Evolutionary conservation across 2,329 filamentous ascomycete species (phyloP).

Genomic region (Colletotrichum somersetense): DNA sequence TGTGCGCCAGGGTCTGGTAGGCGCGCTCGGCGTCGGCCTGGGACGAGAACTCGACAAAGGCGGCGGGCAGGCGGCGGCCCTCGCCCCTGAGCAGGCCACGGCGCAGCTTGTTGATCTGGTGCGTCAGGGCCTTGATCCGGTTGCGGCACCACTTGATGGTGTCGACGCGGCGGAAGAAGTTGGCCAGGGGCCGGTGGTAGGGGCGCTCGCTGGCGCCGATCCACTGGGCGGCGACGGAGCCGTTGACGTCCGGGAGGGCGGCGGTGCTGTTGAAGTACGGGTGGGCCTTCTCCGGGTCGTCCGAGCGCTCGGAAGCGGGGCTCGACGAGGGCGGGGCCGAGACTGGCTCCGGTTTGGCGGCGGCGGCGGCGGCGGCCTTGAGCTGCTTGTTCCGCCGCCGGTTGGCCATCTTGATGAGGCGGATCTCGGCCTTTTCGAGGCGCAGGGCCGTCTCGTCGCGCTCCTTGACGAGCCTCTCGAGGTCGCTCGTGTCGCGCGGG

Average conservation of each 20-base stretch:
- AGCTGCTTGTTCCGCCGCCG: slow-evolving; percentile 43
- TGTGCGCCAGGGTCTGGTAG: slow-evolving; percentile 85
- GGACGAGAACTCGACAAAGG: slow-evolving; percentile 92
- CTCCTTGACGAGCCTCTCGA: slow-evolving; percentile 83
- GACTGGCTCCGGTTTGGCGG: slow-evolving; percentile 43
- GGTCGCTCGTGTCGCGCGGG: slow-evolving; percentile 76
- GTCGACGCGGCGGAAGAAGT: slow-evolving; percentile 90
- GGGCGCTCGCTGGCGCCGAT: slow-evolving; percentile 80
- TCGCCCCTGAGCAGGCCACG: slow-evolving; percentile 70
- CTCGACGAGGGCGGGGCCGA: slow-evolving; percentile 42
- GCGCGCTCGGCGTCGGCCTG: slow-evolving; percentile 88
- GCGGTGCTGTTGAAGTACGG: slow-evolving; percentile 48
- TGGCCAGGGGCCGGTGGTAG: slow-evolving; percentile 74
- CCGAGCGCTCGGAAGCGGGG: slow-evolving; percentile 31
- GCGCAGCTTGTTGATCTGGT: slow-evolving; percentile 72
- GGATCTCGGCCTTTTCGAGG: slow-evolving; percentile 86
- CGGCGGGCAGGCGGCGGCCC: slow-evolving; percentile 74
- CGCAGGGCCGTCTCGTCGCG: slow-evolving; percentile 81
- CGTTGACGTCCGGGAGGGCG: slow-evolving; percentile 56
- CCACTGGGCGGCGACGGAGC: slow-evolving; percentile 78
- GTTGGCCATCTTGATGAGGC: slow-evolving; percentile 81
- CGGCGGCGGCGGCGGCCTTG: slow-evolving; percentile 8
- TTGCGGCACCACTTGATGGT: slow-evolving; percentile 90
- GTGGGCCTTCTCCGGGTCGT: slow-evolving; percentile 41
- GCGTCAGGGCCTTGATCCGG: slow-evolving; percentile 55